Evolutionary conservation across 1,284 basidiomycete species (phyloP), one percentile per base, ranked within the genome.

Genomic region (Schizophyllum commune): DNA sequence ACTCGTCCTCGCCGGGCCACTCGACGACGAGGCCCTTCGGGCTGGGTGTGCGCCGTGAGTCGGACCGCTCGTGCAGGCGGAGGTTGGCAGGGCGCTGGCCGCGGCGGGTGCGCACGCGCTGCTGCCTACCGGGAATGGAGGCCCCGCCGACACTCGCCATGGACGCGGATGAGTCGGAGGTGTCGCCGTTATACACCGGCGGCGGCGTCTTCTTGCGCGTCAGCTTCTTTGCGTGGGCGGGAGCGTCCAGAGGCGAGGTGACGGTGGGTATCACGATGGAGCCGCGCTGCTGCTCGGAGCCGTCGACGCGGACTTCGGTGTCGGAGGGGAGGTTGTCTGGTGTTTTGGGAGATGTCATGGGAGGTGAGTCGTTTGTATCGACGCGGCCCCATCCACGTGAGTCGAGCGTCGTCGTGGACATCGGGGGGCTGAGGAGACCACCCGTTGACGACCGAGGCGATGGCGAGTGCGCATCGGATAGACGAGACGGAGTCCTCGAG

Each of bases 21-120:
- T 85, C 83, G 0, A 83, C 81, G 13, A 72, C 75, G 32, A 85
- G 70, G 13, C 73, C 76, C 58, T 75, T 77, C 2, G 79, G 76
- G 63, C 76, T 79, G 15, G 77, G 68, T 39, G 53, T 27, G 9
- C 20, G 27, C 13, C 19, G 53, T 2, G 27, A 27, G 27, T 27
- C 27, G 3, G 27, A 27, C 3, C 27, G 27, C 11, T 55, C 53
- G 53, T 55, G 27, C 53, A 80, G 75, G 27, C 78, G 77, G 58
- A 86, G 70, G 62, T 77, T 79, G 7, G 77, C 73, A 32, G 81
- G 78, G 21, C 79, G 76, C 19, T 74, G 65, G 53, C 53, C 53
- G 19, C 53, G 53, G 20, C 53, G 53, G 11, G 81, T 74, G 20
- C 84, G 81, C 9, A 83, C 62, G 52, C 81, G 78, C 39, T 47